Evolutionary conservation across 305 asterid species (phyloP), one percentile per base, ranked within the genome.

Genomic region (Andrographis paniculata): DNA sequence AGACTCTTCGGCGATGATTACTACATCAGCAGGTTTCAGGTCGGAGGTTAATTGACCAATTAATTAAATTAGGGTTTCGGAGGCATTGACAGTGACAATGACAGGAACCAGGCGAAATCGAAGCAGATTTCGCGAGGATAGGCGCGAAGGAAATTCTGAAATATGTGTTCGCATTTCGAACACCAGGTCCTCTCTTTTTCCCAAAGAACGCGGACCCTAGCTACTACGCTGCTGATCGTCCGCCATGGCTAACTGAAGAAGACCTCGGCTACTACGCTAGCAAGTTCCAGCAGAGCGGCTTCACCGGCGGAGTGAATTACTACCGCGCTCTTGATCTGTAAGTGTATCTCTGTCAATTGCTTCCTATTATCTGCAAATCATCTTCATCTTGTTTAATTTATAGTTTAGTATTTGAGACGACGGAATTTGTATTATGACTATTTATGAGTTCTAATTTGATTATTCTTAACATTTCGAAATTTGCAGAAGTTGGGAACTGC

Each of bases 21-120:
- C 30, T 77, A 77, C 43, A 52, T 77, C 20, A 65, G 76, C 63
- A 70, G 85, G 59, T 70, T 77, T 68, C 85, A 77, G 78, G 81
- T 72, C 31, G 1, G 42, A n/a, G n/a, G n/a, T n/a, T n/a, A n/a
- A n/a, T n/a, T n/a, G n/a, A n/a, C n/a, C n/a, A n/a, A n/a, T n/a
- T n/a, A n/a, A n/a, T n/a, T n/a, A n/a, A n/a, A n/a, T n/a, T n/a
- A n/a, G n/a, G n/a, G n/a, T n/a, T n/a, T n/a, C n/a, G n/a, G n/a
- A n/a, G n/a, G n/a, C n/a, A n/a, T n/a, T n/a, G n/a, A n/a, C 30
- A 24, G 30, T 24, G 8, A 24, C 8, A 24, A 24, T 24, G 30
- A 24, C 38, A 33, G 38, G 38, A 33, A 33, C 38, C 38, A 6
- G 38, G 38, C 12, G 38, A 33, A 11, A 33, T 33, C 0, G 38